These are phyloP conservation scores for Phlebopus sp. DNA, from an alignment of 1,284 basidiomycete species.

Conservation along the genomic window DNA sequence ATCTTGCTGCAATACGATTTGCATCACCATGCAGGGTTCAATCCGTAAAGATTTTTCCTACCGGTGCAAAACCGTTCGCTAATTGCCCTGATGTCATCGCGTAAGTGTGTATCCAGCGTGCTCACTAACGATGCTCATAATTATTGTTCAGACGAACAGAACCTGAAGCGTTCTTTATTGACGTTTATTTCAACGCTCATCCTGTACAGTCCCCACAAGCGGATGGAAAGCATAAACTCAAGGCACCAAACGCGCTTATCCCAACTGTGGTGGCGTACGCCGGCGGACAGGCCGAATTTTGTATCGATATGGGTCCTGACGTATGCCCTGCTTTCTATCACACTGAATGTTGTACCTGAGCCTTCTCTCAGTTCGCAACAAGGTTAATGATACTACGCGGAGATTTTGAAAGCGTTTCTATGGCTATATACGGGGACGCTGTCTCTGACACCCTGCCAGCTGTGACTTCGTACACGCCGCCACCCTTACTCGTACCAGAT, in stretches of 20 bases:
- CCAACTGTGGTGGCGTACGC: slow-evolving; percentile 69
- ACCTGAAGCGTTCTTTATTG: slow-evolving; percentile 67
- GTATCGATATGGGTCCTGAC: slow-evolving; percentile 66
- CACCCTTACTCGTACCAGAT: slow-evolving; percentile 14
- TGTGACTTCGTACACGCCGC: slow-evolving; percentile 17
- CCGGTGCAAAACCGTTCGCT: slow-evolving; percentile 56
- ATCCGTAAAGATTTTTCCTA: slow-evolving; percentile 62
- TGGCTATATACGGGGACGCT: slow-evolving; percentile 35
- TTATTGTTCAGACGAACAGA: slow-evolving; percentile 53
- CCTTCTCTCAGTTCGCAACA: slow-evolving; percentile 56
- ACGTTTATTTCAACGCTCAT: slow-evolving; percentile 70
- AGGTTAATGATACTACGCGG: slow-evolving; percentile 78
- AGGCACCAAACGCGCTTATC: slow-evolving; percentile 66
- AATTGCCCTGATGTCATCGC: slow-evolving; percentile 57
- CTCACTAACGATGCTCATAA: slow-evolving; percentile 7
- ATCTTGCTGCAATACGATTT: slow-evolving; percentile 66
- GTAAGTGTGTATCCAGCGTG: slow-evolving; percentile 42
- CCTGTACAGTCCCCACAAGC: slow-evolving; percentile 35
- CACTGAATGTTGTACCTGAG: slow-evolving; percentile 12
- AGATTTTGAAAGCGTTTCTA: slow-evolving; percentile 59
- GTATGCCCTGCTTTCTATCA: slow-evolving; percentile 35
- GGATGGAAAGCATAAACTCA: slow-evolving; percentile 54
- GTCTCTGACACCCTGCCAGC: slow-evolving; percentile 15
- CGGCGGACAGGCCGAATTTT: slow-evolving; percentile 63
- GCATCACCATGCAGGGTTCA: slow-evolving; percentile 58